Conservation (phyloP, 2,329 filamentous ascomycete species). For the Penicillium janthinellum region DNA sequence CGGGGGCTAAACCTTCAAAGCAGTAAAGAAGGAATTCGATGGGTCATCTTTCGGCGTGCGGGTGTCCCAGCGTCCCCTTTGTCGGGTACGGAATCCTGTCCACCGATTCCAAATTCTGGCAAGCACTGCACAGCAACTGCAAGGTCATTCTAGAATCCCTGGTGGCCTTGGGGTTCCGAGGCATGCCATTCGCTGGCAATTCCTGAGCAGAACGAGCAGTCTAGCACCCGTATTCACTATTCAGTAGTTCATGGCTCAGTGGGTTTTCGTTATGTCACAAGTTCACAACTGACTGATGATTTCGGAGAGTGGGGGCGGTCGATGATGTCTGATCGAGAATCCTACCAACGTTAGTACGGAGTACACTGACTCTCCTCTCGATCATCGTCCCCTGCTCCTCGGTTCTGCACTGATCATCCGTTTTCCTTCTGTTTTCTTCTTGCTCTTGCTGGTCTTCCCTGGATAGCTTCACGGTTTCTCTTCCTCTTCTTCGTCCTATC, state of each 20-base stretch:
- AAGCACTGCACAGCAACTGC: neutral
- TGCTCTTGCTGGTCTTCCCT: neutral
- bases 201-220: too few relatives aligned
- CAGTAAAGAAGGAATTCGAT: neutral
- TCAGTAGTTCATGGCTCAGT: too few relatives aligned
- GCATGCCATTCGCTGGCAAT: too few relatives aligned
- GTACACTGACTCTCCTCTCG: too few relatives aligned
- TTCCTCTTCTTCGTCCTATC: neutral
- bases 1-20: neutral
- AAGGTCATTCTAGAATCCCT: too few relatives aligned
- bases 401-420: neutral
- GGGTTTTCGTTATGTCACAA: too few relatives aligned
- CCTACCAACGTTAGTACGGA: neutral
- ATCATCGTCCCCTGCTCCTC: neutral
- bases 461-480: neutral
- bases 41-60: neutral
- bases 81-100: conserved; percentile 9
- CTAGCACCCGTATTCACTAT: too few relatives aligned
- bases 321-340: neutral
- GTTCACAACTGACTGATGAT: too few relatives aligned
- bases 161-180: too few relatives aligned
- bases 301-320: neutral
- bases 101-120: neutral
- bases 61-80: conserved; percentile 19
- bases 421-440: neutral